phyloP scores from a whole-genome alignment of 1,284 basidiomycete genomes.

The Mycosarcoma mackinlayi region DNA sequence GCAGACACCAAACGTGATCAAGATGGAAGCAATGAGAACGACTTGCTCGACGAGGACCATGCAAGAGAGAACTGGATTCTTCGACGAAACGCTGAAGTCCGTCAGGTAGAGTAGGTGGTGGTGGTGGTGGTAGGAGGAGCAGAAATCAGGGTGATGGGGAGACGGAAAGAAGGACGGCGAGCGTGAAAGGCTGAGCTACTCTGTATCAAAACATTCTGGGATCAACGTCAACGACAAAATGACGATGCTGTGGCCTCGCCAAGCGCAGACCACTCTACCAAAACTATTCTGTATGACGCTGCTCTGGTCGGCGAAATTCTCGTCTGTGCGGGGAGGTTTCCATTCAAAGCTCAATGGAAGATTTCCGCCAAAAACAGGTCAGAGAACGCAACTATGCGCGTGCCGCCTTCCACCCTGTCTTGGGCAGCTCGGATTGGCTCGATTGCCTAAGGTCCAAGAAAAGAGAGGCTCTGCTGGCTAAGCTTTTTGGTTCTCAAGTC shows the following conservation, averaged over 20 bases:
- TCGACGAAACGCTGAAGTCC: background rate
- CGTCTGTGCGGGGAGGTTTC: constrained; percentile 9
- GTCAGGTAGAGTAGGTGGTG: background rate
- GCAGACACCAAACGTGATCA: constrained; percentile 51
- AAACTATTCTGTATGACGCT: background rate
- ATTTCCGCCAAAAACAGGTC: too few relatives aligned
- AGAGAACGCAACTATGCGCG: too few relatives aligned
- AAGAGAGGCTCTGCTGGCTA: too few relatives aligned
- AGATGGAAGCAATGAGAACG: constrained; percentile 46
- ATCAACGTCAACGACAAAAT: background rate
- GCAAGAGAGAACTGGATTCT: constrained; percentile 7
- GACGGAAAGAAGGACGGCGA: background rate
- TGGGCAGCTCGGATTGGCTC: too few relatives aligned
- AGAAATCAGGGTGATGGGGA: background rate
- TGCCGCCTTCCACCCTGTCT: too few relatives aligned
- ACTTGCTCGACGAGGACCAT: constrained; percentile 48
- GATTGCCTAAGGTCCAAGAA: background rate
- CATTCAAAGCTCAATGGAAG: background rate
- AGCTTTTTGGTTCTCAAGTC: background rate
- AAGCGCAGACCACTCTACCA: background rate
- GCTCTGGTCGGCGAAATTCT: background rate
- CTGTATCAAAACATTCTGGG: background rate
- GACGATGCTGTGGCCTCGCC: constrained; percentile 6
- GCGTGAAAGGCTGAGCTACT: constrained; percentile 4
- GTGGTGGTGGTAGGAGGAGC: constrained; percentile 1